Base-by-base conservation (phyloP, 129 eudicot genomes). In the Cynara cardunculus region DNA sequence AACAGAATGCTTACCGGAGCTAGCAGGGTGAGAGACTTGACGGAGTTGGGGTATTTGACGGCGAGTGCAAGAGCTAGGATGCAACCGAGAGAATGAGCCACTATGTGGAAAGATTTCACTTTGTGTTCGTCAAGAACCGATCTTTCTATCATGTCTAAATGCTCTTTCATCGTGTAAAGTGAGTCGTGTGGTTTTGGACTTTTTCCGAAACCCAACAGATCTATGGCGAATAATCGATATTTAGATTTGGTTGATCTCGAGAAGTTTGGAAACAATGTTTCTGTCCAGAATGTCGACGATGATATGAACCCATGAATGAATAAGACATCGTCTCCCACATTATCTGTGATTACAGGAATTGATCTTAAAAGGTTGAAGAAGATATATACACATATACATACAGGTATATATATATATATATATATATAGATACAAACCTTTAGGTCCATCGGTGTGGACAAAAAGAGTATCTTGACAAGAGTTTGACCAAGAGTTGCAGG, bases 281-380 rank as follows among this genome's bases (percentile, higher is more conserved):
- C 93, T 0, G 94, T 90, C 99, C 99, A 94, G 53, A 94, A 94
- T 25, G 88, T 88, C 3, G 99, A 92, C 2, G 99, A 94, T 7
- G 99, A 94, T 9, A 94, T 94, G 37, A 94, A 94, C n/a, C 99
- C 99, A 41, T 94, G 97, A 12, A 94, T 92, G 73, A 94, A 94
- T 21, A 94, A 25, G 76, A 94, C 97, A 74, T 94, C 94, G 24
- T 94, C 99, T 80, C 82, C 85, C 24, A 74, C 96, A 59, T 87
- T 89, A 18, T 87, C 97, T 94, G 87, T 7, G 0, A 41, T 19
- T 26, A 61, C 22, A 2, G 3, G 61, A 44, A 22, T 9, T 13
- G 0, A 25, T 25, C 21, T 11, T 1, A 72, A 2, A 35, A 26
- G 7, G 27, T n/a, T 1, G 11, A 12, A 7, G 7, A 19, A 37